Base-by-base conservation (phyloP, 208 protist species). In the Trypanosoma brucei region DNA sequence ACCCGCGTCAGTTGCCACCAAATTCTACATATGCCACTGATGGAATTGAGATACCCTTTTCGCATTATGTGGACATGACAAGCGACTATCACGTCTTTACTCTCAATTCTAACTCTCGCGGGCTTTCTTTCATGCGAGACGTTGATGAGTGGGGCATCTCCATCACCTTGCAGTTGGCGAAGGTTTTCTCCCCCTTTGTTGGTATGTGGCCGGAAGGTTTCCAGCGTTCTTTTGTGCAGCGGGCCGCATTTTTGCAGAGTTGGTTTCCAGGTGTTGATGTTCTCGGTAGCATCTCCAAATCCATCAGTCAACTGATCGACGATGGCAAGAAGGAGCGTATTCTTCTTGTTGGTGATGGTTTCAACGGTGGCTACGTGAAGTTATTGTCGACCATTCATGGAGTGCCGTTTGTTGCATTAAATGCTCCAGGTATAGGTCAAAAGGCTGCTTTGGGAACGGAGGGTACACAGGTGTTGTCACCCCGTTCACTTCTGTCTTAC, bases 361-460 rank as follows among this genome's bases (percentile, higher is more conserved):
- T 93, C 65, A 95, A 93, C 61, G 89, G 89, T 42, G 89, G 89
- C n/a, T 95, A 95, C 53, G 86, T 68, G 5, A 95, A 95, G 63
- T 59, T 75, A 30, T 76, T 95, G 3, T 73, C 81, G 2, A 57
- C 76, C 6, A 65, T 69, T 8, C 74, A 80, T 42, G 61, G 66
- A n/a, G 36, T 88, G 34, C 66, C 73, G 0, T 93, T 88, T 65
- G 79, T 91, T 6, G 86, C 72, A 5, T 92, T 95, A 65, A 95
- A 95, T 65, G 72, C 89, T 13, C 86, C 89, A 8, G 86, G 86
- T 11, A 77, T 66, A 8, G 81, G 77, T 55, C 88, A 91, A 73
- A 84, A 78, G 59, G 1, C 70, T 9, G 55, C 68, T 14, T 42
- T 59, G 8, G 14, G 68, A 40, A 6, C 51, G 11, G 58, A 63